Evolutionary conservation across 2,329 filamentous ascomycete genomes (phyloP), one percentile per base, ranked within the genome.

Genomic region (Metarhizium sp.): DNA sequence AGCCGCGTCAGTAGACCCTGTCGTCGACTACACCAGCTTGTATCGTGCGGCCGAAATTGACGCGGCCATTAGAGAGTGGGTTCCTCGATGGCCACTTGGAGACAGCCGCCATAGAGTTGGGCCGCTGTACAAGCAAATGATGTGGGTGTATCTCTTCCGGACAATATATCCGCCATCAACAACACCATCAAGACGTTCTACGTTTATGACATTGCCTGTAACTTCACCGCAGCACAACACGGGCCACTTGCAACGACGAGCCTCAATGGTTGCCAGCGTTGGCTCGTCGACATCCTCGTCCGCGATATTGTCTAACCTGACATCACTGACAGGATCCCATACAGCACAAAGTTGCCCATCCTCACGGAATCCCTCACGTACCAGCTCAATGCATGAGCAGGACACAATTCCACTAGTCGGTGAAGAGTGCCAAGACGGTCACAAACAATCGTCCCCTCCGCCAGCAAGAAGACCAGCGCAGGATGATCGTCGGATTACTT

Each of bases 1-100:
- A 61, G 77, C 54, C 66, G 79, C 54, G 73, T 60, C 81, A 3
- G 71, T 81, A 2, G 84, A 89, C 52, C 88, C 87, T 0, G 77
- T 81, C 0, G 85, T 92, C 46, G 85, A 91, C 67, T 91, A 90
- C 65, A 78, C 80, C 29, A 86, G 84, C 11, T 74, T 94, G 10
- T 86, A 85, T 62, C 81, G 82, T 49, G 90, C 88, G 0, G 84
- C 87, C 6, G 82, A 85, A 53, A 91, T 96, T 62, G 87, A 95
- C 61, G 79, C 79, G 14, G 84, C 81, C 5, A 85, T 96, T 53
- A 79, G 84, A 6, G 78, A 81, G 14, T 96, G 91, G 91, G 78
- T 80, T 29, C 88, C 89, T 2, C 66, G 71, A 7, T 84, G 80
- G 78, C 77, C 80, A 0, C 65, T 70, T 0, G 79, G 80, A 1